These are phyloP conservation scores for Tricholoma bakamatsutake DNA, from an alignment of 768 basidiomycete genomes.

Conservation along the genomic window DNA sequence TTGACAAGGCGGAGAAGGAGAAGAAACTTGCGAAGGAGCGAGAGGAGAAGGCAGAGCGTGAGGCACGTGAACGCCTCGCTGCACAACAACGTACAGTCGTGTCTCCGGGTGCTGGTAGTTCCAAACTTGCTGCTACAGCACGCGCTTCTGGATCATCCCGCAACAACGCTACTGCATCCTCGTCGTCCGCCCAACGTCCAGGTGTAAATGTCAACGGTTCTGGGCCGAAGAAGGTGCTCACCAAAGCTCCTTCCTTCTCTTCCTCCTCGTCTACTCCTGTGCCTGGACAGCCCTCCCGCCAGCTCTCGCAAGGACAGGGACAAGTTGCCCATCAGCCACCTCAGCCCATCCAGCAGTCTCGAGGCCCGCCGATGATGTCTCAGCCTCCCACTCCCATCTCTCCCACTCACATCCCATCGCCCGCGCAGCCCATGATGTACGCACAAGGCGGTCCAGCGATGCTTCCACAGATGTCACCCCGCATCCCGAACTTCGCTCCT, in stretches of 20 bases:
- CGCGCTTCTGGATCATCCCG: slow-evolving; percentile 43
- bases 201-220: slow-evolving; percentile 40
- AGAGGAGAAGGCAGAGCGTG: slow-evolving; percentile 23
- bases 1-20: slow-evolving; percentile 30
- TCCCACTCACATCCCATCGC: slow-evolving; percentile 39
- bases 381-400: slow-evolving; percentile 46
- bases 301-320: slow-evolving; percentile 4
- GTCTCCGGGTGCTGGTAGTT: slow-evolving; percentile 18
- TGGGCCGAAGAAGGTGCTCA: slow-evolving; percentile 56
- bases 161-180: slow-evolving; percentile 36
- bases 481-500: slow-evolving; percentile 42
- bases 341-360: slow-evolving; percentile 20
- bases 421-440: slow-evolving; percentile 42
- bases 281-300: slow-evolving; percentile 25
- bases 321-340: slow-evolving; percentile 26
- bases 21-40: slow-evolving; percentile 27
- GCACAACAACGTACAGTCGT: slow-evolving; percentile 44
- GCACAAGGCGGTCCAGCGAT: slow-evolving; percentile 32
- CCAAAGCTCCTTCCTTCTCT: slow-evolving; percentile 35
- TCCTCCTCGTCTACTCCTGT: slow-evolving; percentile 21
- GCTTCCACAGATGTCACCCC: slow-evolving; percentile 50
- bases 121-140: slow-evolving; percentile 39
- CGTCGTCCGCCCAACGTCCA: slow-evolving; percentile 25
- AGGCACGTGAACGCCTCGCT: slow-evolving; percentile 23
- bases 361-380: slow-evolving; percentile 32